Percentiles rank a stretch among this genome's conserved stretches.
These are phyloP conservation scores for Ceratobasidium papillatum DNA, from an alignment of 1,284 basidiomycete species.

Conservation along the genomic window DNA sequence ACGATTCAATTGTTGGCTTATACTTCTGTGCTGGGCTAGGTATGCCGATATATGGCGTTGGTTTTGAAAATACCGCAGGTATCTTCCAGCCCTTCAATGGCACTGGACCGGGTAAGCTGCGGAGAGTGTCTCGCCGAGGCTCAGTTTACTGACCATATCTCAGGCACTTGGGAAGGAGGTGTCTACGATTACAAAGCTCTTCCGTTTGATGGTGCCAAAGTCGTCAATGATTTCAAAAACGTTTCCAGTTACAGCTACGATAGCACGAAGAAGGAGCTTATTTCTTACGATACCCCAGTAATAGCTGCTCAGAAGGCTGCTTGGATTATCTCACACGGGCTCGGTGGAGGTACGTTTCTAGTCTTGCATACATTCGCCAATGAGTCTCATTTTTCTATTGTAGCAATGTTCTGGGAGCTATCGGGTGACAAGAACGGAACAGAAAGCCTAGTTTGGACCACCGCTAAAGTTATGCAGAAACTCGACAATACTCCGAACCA, in stretches of 20 bases:
- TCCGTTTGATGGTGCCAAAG: conserved; percentile 58
- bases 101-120: conserved; percentile 73
- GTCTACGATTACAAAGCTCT: conserved; percentile 79
- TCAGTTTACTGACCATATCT: conserved; percentile 55
- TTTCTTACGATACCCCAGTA: conserved; percentile 83
- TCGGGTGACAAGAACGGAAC: conserved; percentile 68
- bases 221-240: not conserved
- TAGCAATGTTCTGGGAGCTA: conserved; percentile 58
- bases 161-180: conserved; percentile 52
- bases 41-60: conserved; percentile 85
- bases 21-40: conserved; percentile 55
- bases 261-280: conserved; percentile 64
- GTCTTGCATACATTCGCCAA: not conserved
- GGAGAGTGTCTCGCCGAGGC: conserved; percentile 51
- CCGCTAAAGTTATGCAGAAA: conserved; percentile 58
- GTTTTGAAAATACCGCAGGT: conserved; percentile 70
- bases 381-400: conserved; percentile 60
- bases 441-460: conserved; percentile 66
- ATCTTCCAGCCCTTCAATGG: conserved; percentile 78
- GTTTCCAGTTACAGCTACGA: conserved; percentile 53
- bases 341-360: conserved; percentile 68
- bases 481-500: conserved; percentile 77
- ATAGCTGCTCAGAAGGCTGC: conserved; percentile 77
- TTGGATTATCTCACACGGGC: conserved; percentile 71
- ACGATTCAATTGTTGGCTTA: too few species aligned